These are phyloP conservation scores for Imleria badia DNA, from an alignment of 768 basidiomycete genomes.

Conservation along the genomic window DNA sequence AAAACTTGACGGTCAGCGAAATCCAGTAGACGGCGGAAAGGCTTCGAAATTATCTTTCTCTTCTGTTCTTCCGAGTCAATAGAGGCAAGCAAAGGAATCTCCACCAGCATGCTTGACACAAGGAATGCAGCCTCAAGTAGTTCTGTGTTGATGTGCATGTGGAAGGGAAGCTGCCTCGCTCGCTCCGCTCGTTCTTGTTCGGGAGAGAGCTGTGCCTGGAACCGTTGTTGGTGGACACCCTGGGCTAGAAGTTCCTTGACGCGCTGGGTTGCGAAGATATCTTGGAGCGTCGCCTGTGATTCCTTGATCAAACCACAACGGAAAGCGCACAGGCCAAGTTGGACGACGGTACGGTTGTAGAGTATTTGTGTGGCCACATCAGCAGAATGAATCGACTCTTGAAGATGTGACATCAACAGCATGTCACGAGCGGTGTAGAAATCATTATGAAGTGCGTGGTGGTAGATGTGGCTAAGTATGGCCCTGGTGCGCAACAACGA, in stretches of 20 bases:
- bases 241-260: slow-evolving; percentile 98
- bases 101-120: slow-evolving; percentile 97
- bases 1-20: slow-evolving; percentile 98
- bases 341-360: slow-evolving; percentile 96
- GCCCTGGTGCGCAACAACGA: slow-evolving; percentile 93
- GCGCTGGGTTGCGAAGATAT: slow-evolving; percentile 94
- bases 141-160: slow-evolving; percentile 99
- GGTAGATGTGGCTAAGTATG: slow-evolving; percentile 97
- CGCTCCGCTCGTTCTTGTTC: slow-evolving; percentile 98
- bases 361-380: slow-evolving; percentile 97
- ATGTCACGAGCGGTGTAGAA: slow-evolving; percentile 97
- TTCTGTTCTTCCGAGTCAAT: slow-evolving; percentile 93
- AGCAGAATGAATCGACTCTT: slow-evolving; percentile 93
- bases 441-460: slow-evolving; percentile 94
- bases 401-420: slow-evolving; percentile 97
- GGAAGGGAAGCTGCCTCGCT: slow-evolving; percentile 95
- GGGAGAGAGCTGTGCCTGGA: slow-evolving; percentile 73
- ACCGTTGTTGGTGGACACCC: slow-evolving; percentile 91
- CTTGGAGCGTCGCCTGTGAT: slow-evolving; percentile 87
- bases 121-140: slow-evolving; percentile 96
- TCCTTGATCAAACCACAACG: slow-evolving; percentile 93
- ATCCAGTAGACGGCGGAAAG: slow-evolving; percentile 92
- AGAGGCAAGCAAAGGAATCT: slow-evolving; percentile 92
- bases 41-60: slow-evolving; percentile 93
- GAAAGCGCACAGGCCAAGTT: slow-evolving; percentile 96